Base-by-base conservation (phyloP, 148 eudicot genomes). In the Diospyros lotus region DNA sequence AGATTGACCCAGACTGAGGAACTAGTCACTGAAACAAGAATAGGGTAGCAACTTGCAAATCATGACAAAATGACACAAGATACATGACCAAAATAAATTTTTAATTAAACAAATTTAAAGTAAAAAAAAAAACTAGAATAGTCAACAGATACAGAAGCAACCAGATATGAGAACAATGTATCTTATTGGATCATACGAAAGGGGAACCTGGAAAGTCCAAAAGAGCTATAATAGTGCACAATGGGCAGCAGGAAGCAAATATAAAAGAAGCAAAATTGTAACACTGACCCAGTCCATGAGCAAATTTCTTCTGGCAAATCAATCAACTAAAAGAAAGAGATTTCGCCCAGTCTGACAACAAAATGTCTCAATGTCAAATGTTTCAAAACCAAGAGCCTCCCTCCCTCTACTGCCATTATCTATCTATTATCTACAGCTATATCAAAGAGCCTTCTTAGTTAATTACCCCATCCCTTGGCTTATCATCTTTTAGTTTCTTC, bases 1-100 rank as follows among this genome's bases (percentile, higher is more conserved):
- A 95, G 82, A 88, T 95, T 95, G 81, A 93, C 93, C 86, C 87
- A 86, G 71, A 95, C 98, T 55, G 99, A 95, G 77, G 98, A 80
- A 82, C 99, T 95, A 68, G 99, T 95, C 85, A 95, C 99, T 95
- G 93, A 63, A 58, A 71, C 65, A 69, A 73, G 6, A 39, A 68
- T 58, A 76, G 72, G 66, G 52, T 53, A 68, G 66, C n/a, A 43
- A 48, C 71, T 65, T 73, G 70, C 66, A 62, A 28, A 45, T 10
- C 7, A 70, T 48, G 64, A 39, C 15, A 50, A 13, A 17, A 51
- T 9, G 6, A 39, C 58, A 39, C 45, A 39, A 58, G 42, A 69
- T 42, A 5, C 3, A 59, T 44, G 39, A 52, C 40, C 42, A 12
- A 17, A 15, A 58, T 52, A 12, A 44, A 7, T 13, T n/a, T 12